Base-by-base conservation (phyloP, 768 basidiomycete genomes). In the Auricularia heimuer region DNA sequence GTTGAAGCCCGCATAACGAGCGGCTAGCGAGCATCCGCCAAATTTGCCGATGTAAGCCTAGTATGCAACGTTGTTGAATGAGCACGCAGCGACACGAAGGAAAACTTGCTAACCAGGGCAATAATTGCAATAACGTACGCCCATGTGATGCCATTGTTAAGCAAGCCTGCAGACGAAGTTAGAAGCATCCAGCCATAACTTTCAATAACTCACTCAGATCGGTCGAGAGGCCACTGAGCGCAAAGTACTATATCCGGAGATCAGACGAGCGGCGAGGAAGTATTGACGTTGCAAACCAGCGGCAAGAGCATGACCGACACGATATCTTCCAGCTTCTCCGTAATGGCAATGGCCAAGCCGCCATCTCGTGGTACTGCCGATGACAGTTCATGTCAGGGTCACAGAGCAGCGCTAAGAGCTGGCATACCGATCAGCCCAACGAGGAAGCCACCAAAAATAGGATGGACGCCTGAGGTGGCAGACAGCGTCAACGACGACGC, bases 251-350 rank as follows among this genome's bases (percentile, higher is more conserved):
- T 16, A 33, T 34, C 44, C 63, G 35, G n/a, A 37, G 62, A 45
- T 3, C 16, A 45, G 3, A 18, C 24, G 36, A 21, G 64, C 45
- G 36, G 58, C 61, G 18, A 6, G 24, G 33, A 62, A 47, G 11
- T 33, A 29, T 39, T 35, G 18, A 65, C 62, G 42, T 37, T 1
- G 45, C n/a, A 62, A 10, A 74, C 90, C 62, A 96, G 77, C 3
- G 94, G 94, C 12, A 97, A 77, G 76, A 97, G 95, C 54, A 95
- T 86, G 66, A 95, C 88, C 0, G 90, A 77, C 2, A 95, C 90
- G 83, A 96, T 86, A 75, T 98, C 96, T 76, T 99, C 97, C n/a
- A 98, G 77, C 71, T 96, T 98, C 70, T 96, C 92, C 0, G 92
- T 94, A n/a, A 98, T 77, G 0, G 87, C 80, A 62, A 94, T 91